Conservation (phyloP, 1,284 basidiomycete species). For the Fomitiporia mediterranea region DNA sequence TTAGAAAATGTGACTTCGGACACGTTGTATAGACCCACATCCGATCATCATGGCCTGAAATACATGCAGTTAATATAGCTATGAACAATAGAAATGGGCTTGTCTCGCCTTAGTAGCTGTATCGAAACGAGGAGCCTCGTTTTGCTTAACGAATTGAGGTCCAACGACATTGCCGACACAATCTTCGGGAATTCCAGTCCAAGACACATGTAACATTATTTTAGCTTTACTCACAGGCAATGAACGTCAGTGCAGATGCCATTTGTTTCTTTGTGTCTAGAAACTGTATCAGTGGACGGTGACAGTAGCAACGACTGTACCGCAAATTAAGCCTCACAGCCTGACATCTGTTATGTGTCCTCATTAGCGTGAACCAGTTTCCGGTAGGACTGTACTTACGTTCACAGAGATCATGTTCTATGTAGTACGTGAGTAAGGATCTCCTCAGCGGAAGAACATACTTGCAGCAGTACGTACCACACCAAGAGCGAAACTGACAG, state of each 20-base stretch:
- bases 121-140: constrained; percentile 8
- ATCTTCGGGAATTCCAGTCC: neutral
- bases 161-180: constrained; percentile 16
- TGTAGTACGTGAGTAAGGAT: neutral
- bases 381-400: too few relatives aligned
- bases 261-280: constrained; percentile 18
- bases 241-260: constrained; percentile 14
- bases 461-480: constrained; percentile 12
- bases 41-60: constrained; percentile 17
- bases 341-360: constrained; percentile 10
- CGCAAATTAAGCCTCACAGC: constrained; percentile 6
- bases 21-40: neutral
- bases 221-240: constrained; percentile 7
- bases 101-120: constrained; percentile 15
- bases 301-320: neutral
- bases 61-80: neutral
- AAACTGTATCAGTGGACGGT: neutral
- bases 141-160: constrained; percentile 16
- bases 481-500: constrained; percentile 16
- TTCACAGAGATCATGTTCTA: constrained; percentile 18
- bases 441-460: too few relatives aligned
- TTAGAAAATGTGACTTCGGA: too few relatives aligned
- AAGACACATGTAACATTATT: neutral
- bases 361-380: neutral
- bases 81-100: neutral